Evolutionary conservation across 2,329 filamentous ascomycete species (phyloP).

Genomic region (Endocalyx cinctus): DNA sequence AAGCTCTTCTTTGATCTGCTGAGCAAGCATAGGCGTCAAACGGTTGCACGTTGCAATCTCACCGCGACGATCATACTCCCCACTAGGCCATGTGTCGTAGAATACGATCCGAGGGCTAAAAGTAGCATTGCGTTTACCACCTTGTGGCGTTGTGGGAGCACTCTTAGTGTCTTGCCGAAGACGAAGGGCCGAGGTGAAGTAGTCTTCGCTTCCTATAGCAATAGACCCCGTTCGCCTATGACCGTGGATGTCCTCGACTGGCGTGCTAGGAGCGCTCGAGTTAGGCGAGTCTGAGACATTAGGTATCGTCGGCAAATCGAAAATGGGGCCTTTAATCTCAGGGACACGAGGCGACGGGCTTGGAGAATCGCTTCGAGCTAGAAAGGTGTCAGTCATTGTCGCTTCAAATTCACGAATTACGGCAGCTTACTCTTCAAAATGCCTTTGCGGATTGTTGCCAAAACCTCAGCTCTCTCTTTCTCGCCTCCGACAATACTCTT

Average conservation of each 20-base stretch:
- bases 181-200: conserved; percentile 75
- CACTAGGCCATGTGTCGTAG: conserved; percentile 91
- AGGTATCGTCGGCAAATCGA: conserved; percentile 58
- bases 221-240: conserved; percentile 67
- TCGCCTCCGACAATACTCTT: conserved; percentile 92
- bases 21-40: conserved; percentile 90
- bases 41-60: conserved; percentile 98
- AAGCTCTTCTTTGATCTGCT: conserved; percentile 99
- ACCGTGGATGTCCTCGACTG: conserved; percentile 67
- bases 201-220: conserved; percentile 77
- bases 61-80: conserved; percentile 92
- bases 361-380: conserved; percentile 62
- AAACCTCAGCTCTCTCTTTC: conserved; percentile 81
- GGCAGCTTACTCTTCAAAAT: conserved; percentile 75
- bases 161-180: conserved; percentile 75
- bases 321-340: conserved; percentile 48
- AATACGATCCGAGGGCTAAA: conserved; percentile 95
- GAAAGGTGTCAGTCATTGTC: conserved; percentile 21
- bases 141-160: conserved; percentile 72
- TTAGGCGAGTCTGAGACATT: conserved; percentile 71
- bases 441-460: conserved; percentile 89
- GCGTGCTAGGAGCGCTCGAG: conserved; percentile 84
- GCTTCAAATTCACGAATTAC: conserved; percentile 1
- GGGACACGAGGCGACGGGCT: conserved; percentile 60
- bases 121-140: conserved; percentile 58